Percentiles rank a stretch among this genome's conserved stretches.
Conservation (phyloP, 2,329 filamentous ascomycete genomes). For the Penicillium expansum region DNA sequence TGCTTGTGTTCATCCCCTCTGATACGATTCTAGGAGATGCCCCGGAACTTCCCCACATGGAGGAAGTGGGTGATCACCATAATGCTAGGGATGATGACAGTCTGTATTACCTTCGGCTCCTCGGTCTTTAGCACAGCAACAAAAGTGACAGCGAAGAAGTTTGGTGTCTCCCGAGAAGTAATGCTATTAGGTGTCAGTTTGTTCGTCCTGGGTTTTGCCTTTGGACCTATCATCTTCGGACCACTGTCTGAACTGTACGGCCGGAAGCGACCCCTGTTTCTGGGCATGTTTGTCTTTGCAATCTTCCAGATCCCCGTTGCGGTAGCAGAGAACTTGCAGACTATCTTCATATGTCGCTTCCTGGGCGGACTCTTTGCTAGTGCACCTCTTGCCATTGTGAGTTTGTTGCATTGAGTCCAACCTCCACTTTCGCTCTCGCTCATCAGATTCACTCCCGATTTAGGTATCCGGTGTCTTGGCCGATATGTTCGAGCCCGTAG, state of each 20-base stretch:
- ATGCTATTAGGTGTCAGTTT: slow-evolving; percentile 44
- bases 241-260: slow-evolving; percentile 52
- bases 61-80: slow-evolving; percentile 1
- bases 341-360: slow-evolving; percentile 56
- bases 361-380: slow-evolving; percentile 54
- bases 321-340: slow-evolving; percentile 53
- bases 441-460: not conserved
- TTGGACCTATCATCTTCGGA: slow-evolving; percentile 53
- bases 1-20: not conserved
- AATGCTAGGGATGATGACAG: not conserved
- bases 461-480: slow-evolving; percentile 40
- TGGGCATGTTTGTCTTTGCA: slow-evolving; percentile 49
- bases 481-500: slow-evolving; percentile 50
- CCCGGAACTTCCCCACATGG: not conserved
- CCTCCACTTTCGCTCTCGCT: not conserved
- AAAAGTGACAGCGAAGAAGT: slow-evolving; percentile 41
- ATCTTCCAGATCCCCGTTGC: slow-evolving; percentile 58
- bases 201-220: slow-evolving; percentile 49
- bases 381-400: slow-evolving; percentile 51
- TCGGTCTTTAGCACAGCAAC: slow-evolving; percentile 49
- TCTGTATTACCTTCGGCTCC: slow-evolving; percentile 1
- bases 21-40: slow-evolving; percentile 3
- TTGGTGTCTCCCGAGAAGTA: slow-evolving; percentile 43
- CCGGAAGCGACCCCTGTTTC: slow-evolving; percentile 49
- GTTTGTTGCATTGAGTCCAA: slow-evolving; percentile 6